These are phyloP conservation scores for Ilex asprella DNA, from an alignment of 257 asterid species.

Conservation along the genomic window DNA sequence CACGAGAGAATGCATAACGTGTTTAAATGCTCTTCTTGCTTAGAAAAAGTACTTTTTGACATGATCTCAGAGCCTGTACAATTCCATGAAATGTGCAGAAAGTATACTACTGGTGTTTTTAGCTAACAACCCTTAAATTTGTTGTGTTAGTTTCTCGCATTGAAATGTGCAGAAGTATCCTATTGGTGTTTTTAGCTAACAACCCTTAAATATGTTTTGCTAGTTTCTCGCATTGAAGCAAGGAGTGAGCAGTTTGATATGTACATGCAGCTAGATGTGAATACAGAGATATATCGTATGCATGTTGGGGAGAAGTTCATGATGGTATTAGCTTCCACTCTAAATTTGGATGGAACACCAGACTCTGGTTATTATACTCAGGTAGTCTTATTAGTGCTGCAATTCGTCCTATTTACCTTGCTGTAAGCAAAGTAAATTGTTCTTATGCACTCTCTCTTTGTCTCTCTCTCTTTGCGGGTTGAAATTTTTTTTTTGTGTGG, in stretches of 20 bases:
- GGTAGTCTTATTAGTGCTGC: slow-evolving; percentile 29
- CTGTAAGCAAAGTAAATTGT: too few relatives aligned
- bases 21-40: too few relatives aligned
- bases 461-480: too few relatives aligned
- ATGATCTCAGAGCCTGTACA: too few relatives aligned
- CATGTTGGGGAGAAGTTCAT: slow-evolving; percentile 64
- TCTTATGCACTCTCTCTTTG: too few relatives aligned
- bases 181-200: too few relatives aligned
- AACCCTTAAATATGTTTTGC: slow-evolving; percentile 3
- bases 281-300: slow-evolving; percentile 73
- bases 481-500: too few relatives aligned
- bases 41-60: too few relatives aligned
- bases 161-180: neutral
- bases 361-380: slow-evolving; percentile 75
- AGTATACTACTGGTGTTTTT: too few relatives aligned
- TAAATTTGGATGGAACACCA: slow-evolving; percentile 93
- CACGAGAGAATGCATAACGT: too few relatives aligned
- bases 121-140: neutral
- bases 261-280: slow-evolving; percentile 73
- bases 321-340: slow-evolving; percentile 88
- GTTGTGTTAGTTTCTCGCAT: slow-evolving; percentile 53
- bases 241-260: slow-evolving; percentile 88
- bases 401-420: slow-evolving; percentile 1
- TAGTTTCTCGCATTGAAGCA: slow-evolving; percentile 69
- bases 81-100: neutral